phyloP scores from a whole-genome alignment of 1,284 basidiomycete genomes.

The Leccinum variabile region DNA sequence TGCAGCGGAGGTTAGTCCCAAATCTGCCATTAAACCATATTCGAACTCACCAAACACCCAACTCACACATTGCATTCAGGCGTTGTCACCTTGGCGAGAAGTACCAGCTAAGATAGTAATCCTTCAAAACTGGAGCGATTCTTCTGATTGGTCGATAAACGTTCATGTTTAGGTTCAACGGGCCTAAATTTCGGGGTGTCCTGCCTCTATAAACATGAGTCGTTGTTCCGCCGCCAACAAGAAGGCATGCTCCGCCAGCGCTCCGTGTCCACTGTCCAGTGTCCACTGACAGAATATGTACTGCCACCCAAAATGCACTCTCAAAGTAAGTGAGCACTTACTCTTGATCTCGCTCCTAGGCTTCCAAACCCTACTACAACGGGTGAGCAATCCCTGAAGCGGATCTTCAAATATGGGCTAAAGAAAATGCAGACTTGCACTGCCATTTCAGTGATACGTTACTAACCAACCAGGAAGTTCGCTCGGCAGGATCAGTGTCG shows the following conservation, averaged over 20 bases:
- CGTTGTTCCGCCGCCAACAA: not conserved
- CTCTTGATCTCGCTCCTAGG: not conserved
- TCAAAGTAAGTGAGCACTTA: not conserved
- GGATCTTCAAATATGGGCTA: not conserved
- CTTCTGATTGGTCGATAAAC: not conserved
- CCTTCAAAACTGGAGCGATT: not conserved
- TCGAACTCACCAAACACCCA: not conserved
- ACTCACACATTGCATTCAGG: not conserved
- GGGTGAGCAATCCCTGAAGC: not conserved
- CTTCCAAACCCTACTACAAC: not conserved
- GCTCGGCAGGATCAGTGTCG: too few species aligned
- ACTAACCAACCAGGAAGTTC: not conserved
- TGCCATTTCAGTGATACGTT: not conserved
- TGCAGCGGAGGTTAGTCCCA: not conserved
- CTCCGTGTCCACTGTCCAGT: not conserved
- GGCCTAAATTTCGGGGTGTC: not conserved
- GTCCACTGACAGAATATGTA: not conserved
- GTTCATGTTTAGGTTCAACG: not conserved
- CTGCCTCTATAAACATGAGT: not conserved
- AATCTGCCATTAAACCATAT: not conserved
- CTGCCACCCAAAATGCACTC: not conserved
- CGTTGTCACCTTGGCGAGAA: not conserved
- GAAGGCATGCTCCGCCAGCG: not conserved
- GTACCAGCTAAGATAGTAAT: not conserved
- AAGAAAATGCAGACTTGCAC: not conserved